These are phyloP conservation scores for Aegilops speltoides DNA, from an alignment of 176 grass and related monocot genomes.

Conservation along the genomic window DNA sequence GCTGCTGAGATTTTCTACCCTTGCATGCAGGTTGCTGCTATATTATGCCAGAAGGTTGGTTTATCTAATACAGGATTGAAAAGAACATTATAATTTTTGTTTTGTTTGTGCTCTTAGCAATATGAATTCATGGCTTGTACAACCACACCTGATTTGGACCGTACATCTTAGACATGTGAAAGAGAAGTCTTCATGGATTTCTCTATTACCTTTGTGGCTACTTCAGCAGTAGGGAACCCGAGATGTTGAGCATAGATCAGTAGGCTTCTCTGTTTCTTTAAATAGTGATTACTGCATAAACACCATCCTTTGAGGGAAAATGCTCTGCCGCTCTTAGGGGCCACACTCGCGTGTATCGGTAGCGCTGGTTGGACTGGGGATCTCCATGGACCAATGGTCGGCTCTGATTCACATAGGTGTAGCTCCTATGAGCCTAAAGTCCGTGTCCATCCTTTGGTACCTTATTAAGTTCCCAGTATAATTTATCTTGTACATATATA, in stretches of 20 bases:
- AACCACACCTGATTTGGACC: not conserved
- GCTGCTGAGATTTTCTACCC: conserved; percentile 10
- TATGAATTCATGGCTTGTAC: not conserved
- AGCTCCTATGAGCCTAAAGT: too few species aligned
- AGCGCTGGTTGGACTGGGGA: too few species aligned
- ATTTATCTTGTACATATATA: not conserved
- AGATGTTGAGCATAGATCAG: not conserved
- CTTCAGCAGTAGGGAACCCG: not conserved
- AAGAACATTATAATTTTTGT: not conserved
- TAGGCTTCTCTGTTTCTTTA: not conserved
- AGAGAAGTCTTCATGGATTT: not conserved
- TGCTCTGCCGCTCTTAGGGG: too few species aligned
- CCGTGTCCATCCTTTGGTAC: not conserved
- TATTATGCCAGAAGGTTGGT: conserved; percentile 25
- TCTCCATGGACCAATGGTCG: not conserved
- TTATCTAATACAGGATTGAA: not conserved
- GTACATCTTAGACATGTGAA: not conserved
- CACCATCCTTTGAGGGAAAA: not conserved
- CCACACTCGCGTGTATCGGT: too few species aligned
- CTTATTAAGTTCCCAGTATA: not conserved
- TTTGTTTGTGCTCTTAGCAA: not conserved
- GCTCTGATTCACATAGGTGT: too few species aligned
- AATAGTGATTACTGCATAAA: not conserved
- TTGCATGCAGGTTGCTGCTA: conserved; percentile 16
- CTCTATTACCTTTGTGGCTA: not conserved